Evolutionary conservation across 148 eudicot genomes (phyloP).

Genomic region (Diospyros kaki): DNA sequence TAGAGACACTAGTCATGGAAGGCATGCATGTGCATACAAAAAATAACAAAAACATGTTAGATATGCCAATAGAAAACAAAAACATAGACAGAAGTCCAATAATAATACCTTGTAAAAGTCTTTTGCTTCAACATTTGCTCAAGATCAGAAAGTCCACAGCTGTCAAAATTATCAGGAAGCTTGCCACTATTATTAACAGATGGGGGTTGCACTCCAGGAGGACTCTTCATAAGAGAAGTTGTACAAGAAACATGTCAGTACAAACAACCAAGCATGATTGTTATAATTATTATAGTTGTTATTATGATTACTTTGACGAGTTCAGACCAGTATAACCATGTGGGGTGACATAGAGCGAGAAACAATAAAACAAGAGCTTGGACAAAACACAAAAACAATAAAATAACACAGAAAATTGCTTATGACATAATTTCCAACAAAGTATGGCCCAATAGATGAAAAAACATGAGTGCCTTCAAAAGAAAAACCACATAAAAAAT

Average conservation of each 20-base stretch:
- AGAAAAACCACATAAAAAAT: not conserved
- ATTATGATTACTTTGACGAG: no score
- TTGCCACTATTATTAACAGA: conserved; percentile 12
- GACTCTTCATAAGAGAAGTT: conserved; percentile 24
- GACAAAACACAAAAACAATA: no score
- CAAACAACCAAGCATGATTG: no score
- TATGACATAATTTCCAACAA: no score
- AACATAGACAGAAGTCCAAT: not conserved
- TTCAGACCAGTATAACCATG: no score
- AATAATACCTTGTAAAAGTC: conserved; percentile 69
- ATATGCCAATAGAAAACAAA: not conserved
- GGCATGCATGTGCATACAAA: not conserved
- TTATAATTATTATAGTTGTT: no score
- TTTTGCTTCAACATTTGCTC: conserved; percentile 77
- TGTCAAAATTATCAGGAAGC: conserved; percentile 13
- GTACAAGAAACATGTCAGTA: not conserved
- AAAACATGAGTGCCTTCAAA: not conserved
- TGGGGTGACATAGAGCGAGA: no score
- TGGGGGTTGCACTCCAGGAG: conserved; percentile 29
- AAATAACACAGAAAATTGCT: not conserved
- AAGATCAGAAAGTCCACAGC: conserved; percentile 59
- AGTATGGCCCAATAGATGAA: not conserved
- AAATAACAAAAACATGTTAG: not conserved
- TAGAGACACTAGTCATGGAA: no score
- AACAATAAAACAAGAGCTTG: no score